Base-by-base conservation (phyloP, 2,329 filamentous ascomycete genomes). In the Diaporthe destruens region DNA sequence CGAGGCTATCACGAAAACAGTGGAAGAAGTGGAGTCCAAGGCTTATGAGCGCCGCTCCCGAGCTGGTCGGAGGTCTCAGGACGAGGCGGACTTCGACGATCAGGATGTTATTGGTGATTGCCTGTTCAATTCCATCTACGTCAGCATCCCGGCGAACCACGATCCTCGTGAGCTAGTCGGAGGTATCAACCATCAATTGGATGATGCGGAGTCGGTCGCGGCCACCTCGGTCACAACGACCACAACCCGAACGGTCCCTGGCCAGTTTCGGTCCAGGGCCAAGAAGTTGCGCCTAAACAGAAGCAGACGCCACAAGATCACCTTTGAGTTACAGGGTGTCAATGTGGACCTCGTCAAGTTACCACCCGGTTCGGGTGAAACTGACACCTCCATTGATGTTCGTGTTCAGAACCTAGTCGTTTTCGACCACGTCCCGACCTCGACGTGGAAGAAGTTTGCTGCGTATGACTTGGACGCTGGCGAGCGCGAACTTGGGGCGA, bases 41-140 rank as follows among this genome's bases (percentile, higher is more conserved):
- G 95, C 94, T 1, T 90, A 92, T 59, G 94, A 98, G 80, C 91
- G 92, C 71, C 89, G 91, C 72, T 85, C 89, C 32, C 86, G 89
- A 54, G 82, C 85, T 56, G 86, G 88, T 7, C 89, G 90, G 69
- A 84, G 89, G 73, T 85, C 88, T 69, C 84, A 87, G 11, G 86
- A 88, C 69, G 78, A 82, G 80, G 89, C 81, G 78, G 93, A 92
- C 69, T 92, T 91, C 47, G 91, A 96, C 32, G 88, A 97, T 63
- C 93, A 95, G 55, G 93, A 95, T 81, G 93, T 93, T 7, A 97
- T 98, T 81, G 95, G 94, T 7, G 97, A 99, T 80, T 97, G 97
- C 77, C 86, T 99, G 20, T 99, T 99, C 87, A 98, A 99, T 80
- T 99, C 96, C 0, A 98, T 99, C 70, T 99, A 98, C 84, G 98